These are phyloP conservation scores for Leucocoprinus leucothites DNA, from an alignment of 768 basidiomycete genomes.

Conservation along the genomic window DNA sequence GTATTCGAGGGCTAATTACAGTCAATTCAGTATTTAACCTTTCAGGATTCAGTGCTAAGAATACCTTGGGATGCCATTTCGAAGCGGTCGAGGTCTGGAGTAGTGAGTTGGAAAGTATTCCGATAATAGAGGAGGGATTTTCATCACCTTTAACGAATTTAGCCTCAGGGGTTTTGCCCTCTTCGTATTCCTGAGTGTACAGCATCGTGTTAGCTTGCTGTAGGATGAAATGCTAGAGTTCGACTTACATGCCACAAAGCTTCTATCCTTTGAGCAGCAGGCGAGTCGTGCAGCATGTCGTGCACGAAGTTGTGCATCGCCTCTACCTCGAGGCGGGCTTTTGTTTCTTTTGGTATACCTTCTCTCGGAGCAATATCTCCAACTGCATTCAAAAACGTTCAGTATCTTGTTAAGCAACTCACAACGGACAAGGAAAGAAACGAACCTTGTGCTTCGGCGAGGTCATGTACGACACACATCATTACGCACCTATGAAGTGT, in stretches of 20 bases:
- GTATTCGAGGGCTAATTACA: slow-evolving; percentile 62
- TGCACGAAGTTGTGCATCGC: slow-evolving; percentile 90
- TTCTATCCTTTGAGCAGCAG: slow-evolving; percentile 65
- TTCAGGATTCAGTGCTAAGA: not conserved
- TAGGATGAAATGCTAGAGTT: not conserved
- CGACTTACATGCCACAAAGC: slow-evolving; percentile 64
- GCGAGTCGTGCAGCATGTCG: slow-evolving; percentile 81
- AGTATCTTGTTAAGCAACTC: not conserved
- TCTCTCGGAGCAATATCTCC: slow-evolving; percentile 94
- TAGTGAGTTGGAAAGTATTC: not conserved
- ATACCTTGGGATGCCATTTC: slow-evolving; percentile 86
- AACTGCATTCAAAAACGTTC: slow-evolving; percentile 55
- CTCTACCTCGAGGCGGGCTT: slow-evolving; percentile 74
- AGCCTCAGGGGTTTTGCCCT: slow-evolving; percentile 67
- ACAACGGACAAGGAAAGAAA: not conserved
- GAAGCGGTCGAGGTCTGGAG: slow-evolving; percentile 78
- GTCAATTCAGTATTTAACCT: not conserved
- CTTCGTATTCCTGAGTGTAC: slow-evolving; percentile 74
- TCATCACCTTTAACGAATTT: slow-evolving; percentile 79
- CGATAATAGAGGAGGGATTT: not conserved
- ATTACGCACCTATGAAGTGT: slow-evolving; percentile 61
- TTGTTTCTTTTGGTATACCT: slow-evolving; percentile 79
- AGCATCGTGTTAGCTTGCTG: not conserved
- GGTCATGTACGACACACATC: slow-evolving; percentile 91
- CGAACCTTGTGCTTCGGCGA: slow-evolving; percentile 90